These are phyloP conservation scores for Boletus speciosus DNA, from an alignment of 768 basidiomycete genomes.

Conservation along the genomic window DNA sequence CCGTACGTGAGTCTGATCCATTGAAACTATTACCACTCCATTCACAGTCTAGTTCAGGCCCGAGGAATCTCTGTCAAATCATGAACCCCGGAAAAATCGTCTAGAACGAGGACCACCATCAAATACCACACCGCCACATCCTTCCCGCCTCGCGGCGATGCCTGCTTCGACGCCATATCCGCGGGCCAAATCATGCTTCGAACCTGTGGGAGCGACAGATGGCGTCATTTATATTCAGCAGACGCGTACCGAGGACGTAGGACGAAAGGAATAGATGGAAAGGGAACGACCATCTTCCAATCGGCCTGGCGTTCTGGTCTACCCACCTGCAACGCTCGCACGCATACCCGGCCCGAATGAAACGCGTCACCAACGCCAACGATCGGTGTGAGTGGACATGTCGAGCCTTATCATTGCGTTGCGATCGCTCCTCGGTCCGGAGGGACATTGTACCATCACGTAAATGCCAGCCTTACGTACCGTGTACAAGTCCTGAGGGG, in stretches of 20 bases:
- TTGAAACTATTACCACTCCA: too few species aligned
- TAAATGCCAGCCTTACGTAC: too few species aligned
- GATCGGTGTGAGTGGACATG: not conserved
- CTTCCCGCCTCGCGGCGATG: not conserved
- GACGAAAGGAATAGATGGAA: too few species aligned
- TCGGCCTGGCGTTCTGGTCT: too few species aligned
- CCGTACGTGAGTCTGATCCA: not conserved
- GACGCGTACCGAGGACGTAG: not conserved
- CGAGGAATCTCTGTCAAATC: not conserved
- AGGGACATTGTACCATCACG: too few species aligned
- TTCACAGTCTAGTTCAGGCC: not conserved
- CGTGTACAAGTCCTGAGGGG: too few species aligned
- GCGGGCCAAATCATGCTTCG: not conserved
- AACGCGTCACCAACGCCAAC: not conserved
- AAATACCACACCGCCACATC: not conserved
- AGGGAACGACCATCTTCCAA: not conserved
- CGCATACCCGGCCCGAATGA: not conserved
- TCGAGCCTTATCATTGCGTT: not conserved
- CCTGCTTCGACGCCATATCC: slow-evolving; percentile 3
- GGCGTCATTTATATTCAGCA: not conserved
- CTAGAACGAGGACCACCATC: not conserved
- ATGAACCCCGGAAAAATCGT: not conserved
- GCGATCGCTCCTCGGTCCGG: not conserved
- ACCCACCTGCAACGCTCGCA: not conserved
- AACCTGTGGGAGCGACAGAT: not conserved